These are phyloP conservation scores for Elongisporangium undulatum DNA, from an alignment of 352 stramenopile species.

Conservation along the genomic window DNA sequence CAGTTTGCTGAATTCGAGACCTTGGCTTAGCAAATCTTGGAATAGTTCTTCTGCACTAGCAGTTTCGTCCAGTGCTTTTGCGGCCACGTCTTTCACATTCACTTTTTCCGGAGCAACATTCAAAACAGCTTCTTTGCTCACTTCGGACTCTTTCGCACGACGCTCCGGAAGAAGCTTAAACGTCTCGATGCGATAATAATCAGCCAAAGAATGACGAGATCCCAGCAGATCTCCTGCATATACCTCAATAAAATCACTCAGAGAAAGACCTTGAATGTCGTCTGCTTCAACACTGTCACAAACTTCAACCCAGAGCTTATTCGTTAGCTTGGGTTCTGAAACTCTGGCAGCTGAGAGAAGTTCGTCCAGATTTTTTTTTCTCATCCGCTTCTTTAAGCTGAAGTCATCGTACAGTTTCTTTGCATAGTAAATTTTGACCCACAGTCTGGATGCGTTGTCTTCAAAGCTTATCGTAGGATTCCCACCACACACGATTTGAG, in stretches of 20 bases:
- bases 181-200: slow-evolving; percentile 56
- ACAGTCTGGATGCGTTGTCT: slow-evolving; percentile 32
- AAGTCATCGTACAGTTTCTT: slow-evolving; percentile 45
- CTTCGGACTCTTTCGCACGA: slow-evolving; percentile 17
- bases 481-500: slow-evolving; percentile 29
- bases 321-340: slow-evolving; percentile 33
- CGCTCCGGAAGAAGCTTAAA: slow-evolving; percentile 46
- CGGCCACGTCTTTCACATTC: slow-evolving; percentile 38
- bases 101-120: slow-evolving; percentile 45
- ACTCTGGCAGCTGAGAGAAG: slow-evolving; percentile 31
- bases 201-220: slow-evolving; percentile 32
- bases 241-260: slow-evolving; percentile 35
- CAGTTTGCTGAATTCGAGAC: slow-evolving; percentile 45
- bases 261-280: slow-evolving; percentile 23
- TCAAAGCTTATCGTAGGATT: slow-evolving; percentile 25
- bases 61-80: slow-evolving; percentile 32
- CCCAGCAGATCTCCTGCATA: slow-evolving; percentile 33
- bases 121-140: slow-evolving; percentile 38
- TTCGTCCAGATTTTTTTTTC: slow-evolving; percentile 35
- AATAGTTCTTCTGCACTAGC: slow-evolving; percentile 46
- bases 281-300: slow-evolving; percentile 32
- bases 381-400: slow-evolving; percentile 30
- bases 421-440: slow-evolving; percentile 47
- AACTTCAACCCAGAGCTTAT: slow-evolving; percentile 31
- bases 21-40: slow-evolving; percentile 31